phyloP scores from a whole-genome alignment of 768 basidiomycete species.

The Leccinum rimulosum region DNA sequence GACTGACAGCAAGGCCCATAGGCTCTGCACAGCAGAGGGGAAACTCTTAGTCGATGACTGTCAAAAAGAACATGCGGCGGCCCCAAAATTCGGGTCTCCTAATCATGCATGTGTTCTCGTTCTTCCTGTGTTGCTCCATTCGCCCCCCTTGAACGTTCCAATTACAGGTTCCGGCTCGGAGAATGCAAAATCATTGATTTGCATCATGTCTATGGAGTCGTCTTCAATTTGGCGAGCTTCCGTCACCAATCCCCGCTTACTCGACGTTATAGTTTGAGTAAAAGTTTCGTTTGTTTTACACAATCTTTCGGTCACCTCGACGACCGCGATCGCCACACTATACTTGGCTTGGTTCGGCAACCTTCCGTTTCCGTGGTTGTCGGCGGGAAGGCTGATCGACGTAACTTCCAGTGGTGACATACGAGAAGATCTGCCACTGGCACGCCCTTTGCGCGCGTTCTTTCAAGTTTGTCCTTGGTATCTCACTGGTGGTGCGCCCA shows the following conservation, averaged over 20 bases:
- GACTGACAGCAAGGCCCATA: slow-evolving; percentile 1
- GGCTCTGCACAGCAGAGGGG: not conserved
- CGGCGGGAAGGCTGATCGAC: slow-evolving; percentile 9
- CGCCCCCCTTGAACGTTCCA: slow-evolving; percentile 27
- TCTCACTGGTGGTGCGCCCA: slow-evolving; percentile 14
- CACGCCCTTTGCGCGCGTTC: slow-evolving; percentile 31
- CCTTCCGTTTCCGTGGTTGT: slow-evolving; percentile 14
- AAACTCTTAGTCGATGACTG: slow-evolving; percentile 1
- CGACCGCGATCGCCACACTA: not conserved
- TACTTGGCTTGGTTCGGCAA: not conserved
- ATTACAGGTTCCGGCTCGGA: not conserved
- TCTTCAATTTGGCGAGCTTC: slow-evolving; percentile 1
- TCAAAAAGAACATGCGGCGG: slow-evolving; percentile 20
- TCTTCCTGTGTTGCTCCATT: slow-evolving; percentile 5
- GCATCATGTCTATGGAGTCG: not conserved
- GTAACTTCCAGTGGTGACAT: slow-evolving; percentile 17
- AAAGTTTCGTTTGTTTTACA: slow-evolving; percentile 15
- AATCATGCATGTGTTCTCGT: slow-evolving; percentile 1
- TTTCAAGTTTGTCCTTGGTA: slow-evolving; percentile 13
- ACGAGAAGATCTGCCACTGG: slow-evolving; percentile 22
- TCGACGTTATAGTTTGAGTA: not conserved
- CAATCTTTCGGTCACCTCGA: slow-evolving; percentile 5
- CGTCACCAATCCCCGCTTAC: not conserved
- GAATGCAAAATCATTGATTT: not conserved
- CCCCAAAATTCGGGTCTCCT: slow-evolving; percentile 20